Evolutionary conservation across 192 early-diverging fungal genomes (phyloP).

Genomic region (Backusella liffmaniae): DNA sequence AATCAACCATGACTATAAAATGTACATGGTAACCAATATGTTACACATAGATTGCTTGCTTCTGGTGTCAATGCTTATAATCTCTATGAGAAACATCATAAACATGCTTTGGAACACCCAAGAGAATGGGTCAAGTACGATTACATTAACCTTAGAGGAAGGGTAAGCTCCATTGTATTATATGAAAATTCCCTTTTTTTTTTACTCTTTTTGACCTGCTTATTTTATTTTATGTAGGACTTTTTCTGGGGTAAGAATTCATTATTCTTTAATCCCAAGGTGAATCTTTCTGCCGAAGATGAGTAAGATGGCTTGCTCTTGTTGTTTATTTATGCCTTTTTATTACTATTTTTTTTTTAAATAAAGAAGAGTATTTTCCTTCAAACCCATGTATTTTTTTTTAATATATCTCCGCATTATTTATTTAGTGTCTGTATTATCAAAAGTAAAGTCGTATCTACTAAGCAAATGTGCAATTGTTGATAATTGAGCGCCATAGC

Average conservation of each 20-base stretch:
- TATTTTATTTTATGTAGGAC: conserved; percentile 14
- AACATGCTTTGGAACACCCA: conserved; percentile 32
- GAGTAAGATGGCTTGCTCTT: not conserved
- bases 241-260: conserved; percentile 35
- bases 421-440: not conserved
- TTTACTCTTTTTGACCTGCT: not conserved
- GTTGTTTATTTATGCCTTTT: not conserved
- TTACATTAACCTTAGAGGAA: conserved; percentile 56
- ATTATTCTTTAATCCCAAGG: conserved; percentile 29
- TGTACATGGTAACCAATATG: not conserved
- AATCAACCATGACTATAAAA: not conserved
- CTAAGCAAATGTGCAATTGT: conserved; percentile 66
- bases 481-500: conserved; percentile 71
- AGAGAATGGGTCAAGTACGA: conserved; percentile 30
- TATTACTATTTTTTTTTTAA: not conserved
- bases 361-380: not conserved
- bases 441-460: conserved; percentile 45
- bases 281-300: conserved; percentile 27
- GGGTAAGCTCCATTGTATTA: conserved; percentile 41
- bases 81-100: conserved; percentile 24
- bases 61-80: conserved; percentile 38
- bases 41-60: conserved; percentile 24
- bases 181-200: not conserved
- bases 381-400: not conserved
- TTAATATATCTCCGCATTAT: not conserved